A percentile compares a stretch with the other conserved stretches of the same genome.
Evolutionary conservation across 2,329 filamentous ascomycete species (phyloP).

Genomic region (Trichothecium sympodiale): DNA sequence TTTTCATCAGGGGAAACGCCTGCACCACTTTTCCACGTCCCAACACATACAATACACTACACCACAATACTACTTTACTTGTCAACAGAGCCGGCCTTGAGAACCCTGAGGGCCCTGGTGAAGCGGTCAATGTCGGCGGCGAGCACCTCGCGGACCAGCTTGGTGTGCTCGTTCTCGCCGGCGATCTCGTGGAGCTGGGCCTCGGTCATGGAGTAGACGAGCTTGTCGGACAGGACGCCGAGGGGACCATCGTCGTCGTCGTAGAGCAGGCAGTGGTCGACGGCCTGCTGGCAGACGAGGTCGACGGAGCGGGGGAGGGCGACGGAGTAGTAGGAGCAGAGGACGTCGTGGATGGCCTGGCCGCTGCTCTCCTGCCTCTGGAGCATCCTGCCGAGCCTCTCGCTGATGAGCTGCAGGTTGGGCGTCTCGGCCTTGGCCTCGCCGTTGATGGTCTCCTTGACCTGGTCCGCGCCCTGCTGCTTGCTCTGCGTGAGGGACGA

Average conservation of each 20-base stretch:
- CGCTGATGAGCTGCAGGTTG: too few relatives aligned
- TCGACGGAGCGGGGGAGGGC: slow-evolving; percentile 52
- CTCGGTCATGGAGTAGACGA: slow-evolving; percentile 33
- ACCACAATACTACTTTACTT: too few relatives aligned
- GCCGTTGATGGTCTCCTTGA: slow-evolving; percentile 11
- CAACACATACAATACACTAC: too few relatives aligned
- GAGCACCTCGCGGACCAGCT: slow-evolving; percentile 29
- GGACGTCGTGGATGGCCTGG: slow-evolving; percentile 47
- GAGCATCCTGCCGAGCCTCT: too few relatives aligned
- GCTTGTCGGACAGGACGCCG: slow-evolving; percentile 36
- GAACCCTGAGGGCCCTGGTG: too few relatives aligned
- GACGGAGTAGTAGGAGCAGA: slow-evolving; percentile 52
- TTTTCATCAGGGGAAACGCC: too few relatives aligned
- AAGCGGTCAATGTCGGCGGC: slow-evolving; percentile 25
- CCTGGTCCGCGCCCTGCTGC: background rate
- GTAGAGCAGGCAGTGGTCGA: slow-evolving; percentile 39
- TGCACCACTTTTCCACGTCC: too few relatives aligned
- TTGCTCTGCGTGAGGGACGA: slow-evolving; percentile 17
- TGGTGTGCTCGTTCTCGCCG: slow-evolving; percentile 38
- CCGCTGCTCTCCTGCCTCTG: slow-evolving; percentile 7
- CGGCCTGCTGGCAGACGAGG: slow-evolving; percentile 45
- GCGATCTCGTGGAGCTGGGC: slow-evolving; percentile 44
- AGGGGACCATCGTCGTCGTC: slow-evolving; percentile 37
- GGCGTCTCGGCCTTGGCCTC: slow-evolving; percentile 21
- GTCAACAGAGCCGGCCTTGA: too few relatives aligned